Base-by-base conservation (phyloP, 306 rosid genomes). In the Datisca glomerata region DNA sequence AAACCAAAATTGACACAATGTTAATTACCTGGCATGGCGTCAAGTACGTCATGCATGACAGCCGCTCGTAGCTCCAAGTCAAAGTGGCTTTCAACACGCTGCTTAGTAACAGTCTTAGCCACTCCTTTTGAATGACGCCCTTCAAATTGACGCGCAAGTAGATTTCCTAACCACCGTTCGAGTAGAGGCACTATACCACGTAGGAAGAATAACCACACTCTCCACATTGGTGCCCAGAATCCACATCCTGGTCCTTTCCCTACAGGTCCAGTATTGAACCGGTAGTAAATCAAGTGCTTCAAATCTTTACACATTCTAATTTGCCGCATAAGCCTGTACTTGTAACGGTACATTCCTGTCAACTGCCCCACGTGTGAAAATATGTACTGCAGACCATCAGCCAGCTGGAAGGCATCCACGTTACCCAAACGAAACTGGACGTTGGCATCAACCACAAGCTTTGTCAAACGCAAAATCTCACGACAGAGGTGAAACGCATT, bases 181-280 rank as follows among this genome's bases (percentile, higher is more conserved):
- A 91, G 69, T 24, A 91, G 96, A 34, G 98, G 96, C 50, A 91
- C 98, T 28, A 91, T 91, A 53, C 98, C 98, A 46, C 98, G 93
- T 14, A 91, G 96, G 60, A 91, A 91, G 60, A 91, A 91, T 50
- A 91, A 66, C 98, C 98, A 91, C 31, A 91, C 98, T 60, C 98
- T 80, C 98, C 98, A 91, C 98, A 91, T 91, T 0, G 98, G 98
- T 4, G 98, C 98, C 98, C 98, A 91, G 66, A 91, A 68, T 51
- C 96, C 98, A 66, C 98, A 84, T 36, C 98, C 98, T 11, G 98
- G 98, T 23, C 98, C 98, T 53, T 91, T 91, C 41, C 98, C 98
- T 4, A 91, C 98, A 41, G 98, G 98, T 14, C 98, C 98, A 41
- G 98, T 91, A 66, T 91, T 91, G 68, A 91, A 91, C 13, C 98